Base-by-base conservation (phyloP, 768 basidiomycete genomes). In the Mrakia frigida region DNA sequence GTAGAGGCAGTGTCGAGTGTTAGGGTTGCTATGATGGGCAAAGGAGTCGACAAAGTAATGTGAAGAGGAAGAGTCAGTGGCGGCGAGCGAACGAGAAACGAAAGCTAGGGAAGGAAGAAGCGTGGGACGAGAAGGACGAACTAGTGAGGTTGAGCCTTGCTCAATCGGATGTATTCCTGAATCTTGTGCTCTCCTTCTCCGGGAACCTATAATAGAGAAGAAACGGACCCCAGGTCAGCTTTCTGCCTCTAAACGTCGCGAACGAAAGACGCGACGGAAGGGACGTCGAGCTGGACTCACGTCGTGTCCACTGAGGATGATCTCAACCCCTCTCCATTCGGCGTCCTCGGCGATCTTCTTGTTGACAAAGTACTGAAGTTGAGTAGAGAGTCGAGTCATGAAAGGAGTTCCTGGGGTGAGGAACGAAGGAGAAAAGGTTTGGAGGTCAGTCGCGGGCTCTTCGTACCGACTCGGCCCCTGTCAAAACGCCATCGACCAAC, bases 131-230 rank as follows among this genome's bases (percentile, higher is more conserved):
- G 31, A 25, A 28, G 59, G 21, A 76, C 80, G 37, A 59, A 81
- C 81, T 98, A 95, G 82, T 93, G 91, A 11, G 92, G 92, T 83
- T 98, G 97, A 41, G 97, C 95, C 80, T 95, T 91, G 72, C 91
- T 90, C 78, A 94, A 85, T 53, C 97, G 91, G 82, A 99, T 98
- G 84, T 95, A 99, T 83, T 98, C 97, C 92, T 98, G 98, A 80
- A 99, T 95, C 87, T 99, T 99, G 88, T 99, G 97, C 82, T 99
- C 97, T 77, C 97, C 97, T 84, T 99, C 97, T 79, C 97, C 97
- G 0, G 97, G 97, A 4, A 98, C 82, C 82, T 83, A 70, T 13
- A 33, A 21, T 28, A 4, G 18, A 31, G 37, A 23, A 67, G 14
- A 28, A 31, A 3, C 11, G 25, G 39, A 6, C 35, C 6, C 1